These are phyloP conservation scores for Crithidia brevicula DNA, from an alignment of 208 protist genomes.

Conservation along the genomic window DNA sequence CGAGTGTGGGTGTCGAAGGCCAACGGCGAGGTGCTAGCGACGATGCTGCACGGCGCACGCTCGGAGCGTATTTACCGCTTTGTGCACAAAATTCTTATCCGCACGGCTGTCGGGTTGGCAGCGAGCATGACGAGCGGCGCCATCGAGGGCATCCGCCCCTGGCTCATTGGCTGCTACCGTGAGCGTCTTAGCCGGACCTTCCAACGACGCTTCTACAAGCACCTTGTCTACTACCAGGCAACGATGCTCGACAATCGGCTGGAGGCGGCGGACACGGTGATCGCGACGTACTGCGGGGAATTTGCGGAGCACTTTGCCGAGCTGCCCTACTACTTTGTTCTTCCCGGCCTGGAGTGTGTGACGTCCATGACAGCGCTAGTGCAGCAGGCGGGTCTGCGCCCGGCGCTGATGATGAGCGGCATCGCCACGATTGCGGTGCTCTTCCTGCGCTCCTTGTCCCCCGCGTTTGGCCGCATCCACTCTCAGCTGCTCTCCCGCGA, in stretches of 20 bases:
- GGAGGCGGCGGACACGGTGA: slow-evolving; percentile 74
- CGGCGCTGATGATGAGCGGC: slow-evolving; percentile 51
- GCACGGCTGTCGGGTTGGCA: slow-evolving; percentile 46
- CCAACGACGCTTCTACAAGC: slow-evolving; percentile 82
- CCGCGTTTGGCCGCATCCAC: slow-evolving; percentile 81
- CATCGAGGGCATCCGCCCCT: slow-evolving; percentile 79
- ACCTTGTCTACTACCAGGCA: slow-evolving; percentile 83
- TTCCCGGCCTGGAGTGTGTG: slow-evolving; percentile 67
- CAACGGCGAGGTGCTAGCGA: slow-evolving; percentile 68
- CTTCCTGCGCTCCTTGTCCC: slow-evolving; percentile 58
- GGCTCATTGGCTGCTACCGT: slow-evolving; percentile 86
- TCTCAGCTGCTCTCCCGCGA: slow-evolving; percentile 70
- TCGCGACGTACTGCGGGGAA: slow-evolving; percentile 86
- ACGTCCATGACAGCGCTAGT: slow-evolving; percentile 68
- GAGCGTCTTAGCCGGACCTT: slow-evolving; percentile 75
- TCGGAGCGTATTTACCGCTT: slow-evolving; percentile 57
- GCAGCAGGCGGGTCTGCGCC: slow-evolving; percentile 50
- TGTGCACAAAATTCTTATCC: slow-evolving; percentile 48
- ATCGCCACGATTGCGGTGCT: slow-evolving; percentile 60
- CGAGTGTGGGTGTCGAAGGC: slow-evolving; percentile 65
- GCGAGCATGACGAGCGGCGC: slow-evolving; percentile 53
- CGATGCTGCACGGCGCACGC: slow-evolving; percentile 65
- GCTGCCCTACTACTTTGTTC: slow-evolving; percentile 89
- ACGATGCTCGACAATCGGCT: slow-evolving; percentile 78
- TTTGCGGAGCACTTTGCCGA: slow-evolving; percentile 92